A percentile compares a stretch with the other conserved stretches of the same genome.
Conservation (phyloP, 192 early-diverging fungal genomes). For the Entomortierella beljakovae region DNA sequence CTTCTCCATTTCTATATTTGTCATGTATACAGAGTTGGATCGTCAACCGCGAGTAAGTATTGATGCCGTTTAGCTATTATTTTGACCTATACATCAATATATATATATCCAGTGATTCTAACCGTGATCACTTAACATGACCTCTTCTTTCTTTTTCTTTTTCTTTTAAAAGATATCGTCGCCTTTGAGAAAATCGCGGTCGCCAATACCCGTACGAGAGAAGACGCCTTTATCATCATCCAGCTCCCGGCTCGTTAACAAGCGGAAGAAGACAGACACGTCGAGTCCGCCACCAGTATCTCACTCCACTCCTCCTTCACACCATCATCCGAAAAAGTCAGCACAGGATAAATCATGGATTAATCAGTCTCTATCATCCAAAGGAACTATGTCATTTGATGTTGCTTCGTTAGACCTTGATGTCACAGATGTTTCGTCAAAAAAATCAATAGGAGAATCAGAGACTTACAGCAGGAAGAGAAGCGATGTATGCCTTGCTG, state of each 20-base stretch:
- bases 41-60: constrained; percentile 3
- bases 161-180: background rate
- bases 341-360: constrained; percentile 16
- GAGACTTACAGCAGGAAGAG: constrained; percentile 5
- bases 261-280: constrained; percentile 8
- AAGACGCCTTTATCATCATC: constrained; percentile 5
- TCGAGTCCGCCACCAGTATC: constrained; percentile 7
- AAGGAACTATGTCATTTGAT: constrained; percentile 40
- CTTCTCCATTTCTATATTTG: background rate
- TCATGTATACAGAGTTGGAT: background rate
- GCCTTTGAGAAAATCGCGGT: background rate
- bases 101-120: too few relatives aligned
- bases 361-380: constrained; percentile 10
- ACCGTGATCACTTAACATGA: too few relatives aligned
- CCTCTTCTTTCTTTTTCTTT: too few relatives aligned
- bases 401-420: constrained; percentile 37
- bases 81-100: too few relatives aligned
- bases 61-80: background rate
- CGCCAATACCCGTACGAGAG: background rate
- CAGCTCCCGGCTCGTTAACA: background rate
- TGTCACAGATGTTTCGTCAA: constrained; percentile 1
- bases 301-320: background rate
- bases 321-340: background rate
- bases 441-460: background rate
- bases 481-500: constrained; percentile 15